Evolutionary conservation across 2,329 filamentous ascomycete genomes (phyloP), one percentile per base, ranked within the genome.

Genomic region (Aaosphaeria pasadenensis): DNA sequence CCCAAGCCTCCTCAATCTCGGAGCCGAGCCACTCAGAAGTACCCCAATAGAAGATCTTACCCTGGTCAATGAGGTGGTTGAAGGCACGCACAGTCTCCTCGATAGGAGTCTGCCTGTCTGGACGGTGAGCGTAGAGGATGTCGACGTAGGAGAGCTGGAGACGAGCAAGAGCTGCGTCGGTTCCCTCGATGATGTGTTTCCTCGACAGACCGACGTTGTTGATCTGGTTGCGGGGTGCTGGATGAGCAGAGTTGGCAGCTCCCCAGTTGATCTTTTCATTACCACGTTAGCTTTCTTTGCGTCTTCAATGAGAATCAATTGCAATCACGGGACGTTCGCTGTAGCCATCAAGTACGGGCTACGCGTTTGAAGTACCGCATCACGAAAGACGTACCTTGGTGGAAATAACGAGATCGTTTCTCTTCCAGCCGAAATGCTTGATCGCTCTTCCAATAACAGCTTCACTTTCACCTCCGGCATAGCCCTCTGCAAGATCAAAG

Each of bases 51-150:
- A 88, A 81, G 2, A 83, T 81, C 71, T 87, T 84, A 55, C 85
- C 85, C 0, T 76, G 77, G 66, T 83, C 75, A 64, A 89, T 87
- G 45, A 88, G 70, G 66, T 87, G 77, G 73, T 87, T 87, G 74
- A 89, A 88, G 45, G 80, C 83, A 45, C 84, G 81, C 35, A 88
- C 84, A 2, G 79, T 83, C 72, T 88, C 85, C 66, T 87, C 83
- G 71, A 88, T 87, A 2, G 85, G 85, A 0, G 84, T 87, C 42
- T 81, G 73, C 6, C 82, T 77, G 63, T 89, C 86, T 1, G 84
- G 82, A 17, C 85, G 79, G 70, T 88, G 85, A 11, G 85, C 84
- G 60, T 85, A 87, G 56, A 88, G 76, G 39, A 88, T 72, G 60
- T 88, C 86, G 36, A 88, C 84, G 59, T 86, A 85, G 38, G 78